Percentiles rank a stretch among this genome's conserved stretches.
These are phyloP conservation scores for Boletus rex-veris DNA, from an alignment of 768 basidiomycete genomes.

Conservation along the genomic window DNA sequence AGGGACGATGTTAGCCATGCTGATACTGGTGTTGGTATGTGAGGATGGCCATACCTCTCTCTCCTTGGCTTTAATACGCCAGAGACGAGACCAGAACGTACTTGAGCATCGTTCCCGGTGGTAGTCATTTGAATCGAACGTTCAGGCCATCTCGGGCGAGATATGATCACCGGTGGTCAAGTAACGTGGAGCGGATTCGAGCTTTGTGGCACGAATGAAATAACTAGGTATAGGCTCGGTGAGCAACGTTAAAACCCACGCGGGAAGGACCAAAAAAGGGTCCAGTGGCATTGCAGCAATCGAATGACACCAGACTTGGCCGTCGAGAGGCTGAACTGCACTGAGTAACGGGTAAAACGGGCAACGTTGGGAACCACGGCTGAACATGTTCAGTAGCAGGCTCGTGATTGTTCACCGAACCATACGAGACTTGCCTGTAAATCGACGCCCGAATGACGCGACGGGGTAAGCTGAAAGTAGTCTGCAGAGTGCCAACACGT, in stretches of 20 bases:
- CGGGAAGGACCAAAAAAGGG: no score
- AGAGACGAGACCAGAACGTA: not conserved
- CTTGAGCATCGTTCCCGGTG: not conserved
- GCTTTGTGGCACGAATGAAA: not conserved
- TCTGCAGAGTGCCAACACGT: not conserved
- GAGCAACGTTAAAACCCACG: slow-evolving; percentile 1
- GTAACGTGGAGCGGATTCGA: not conserved
- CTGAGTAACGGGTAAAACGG: not conserved
- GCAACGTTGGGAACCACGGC: not conserved
- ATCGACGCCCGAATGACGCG: no score
- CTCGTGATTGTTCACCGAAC: not conserved
- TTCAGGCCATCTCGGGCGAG: not conserved
- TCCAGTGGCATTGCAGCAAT: not conserved
- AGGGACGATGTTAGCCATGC: slow-evolving; percentile 9
- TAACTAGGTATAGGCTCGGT: not conserved
- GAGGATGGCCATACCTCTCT: not conserved
- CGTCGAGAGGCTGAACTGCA: not conserved
- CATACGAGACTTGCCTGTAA: not conserved
- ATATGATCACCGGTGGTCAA: not conserved
- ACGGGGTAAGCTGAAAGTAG: no score
- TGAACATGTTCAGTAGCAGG: not conserved
- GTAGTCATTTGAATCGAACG: not conserved
- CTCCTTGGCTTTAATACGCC: not conserved
- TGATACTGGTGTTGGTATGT: not conserved
- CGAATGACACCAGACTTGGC: not conserved